phyloP scores from a whole-genome alignment of 768 basidiomycete genomes.

The Boletus eberwhitei region DNA sequence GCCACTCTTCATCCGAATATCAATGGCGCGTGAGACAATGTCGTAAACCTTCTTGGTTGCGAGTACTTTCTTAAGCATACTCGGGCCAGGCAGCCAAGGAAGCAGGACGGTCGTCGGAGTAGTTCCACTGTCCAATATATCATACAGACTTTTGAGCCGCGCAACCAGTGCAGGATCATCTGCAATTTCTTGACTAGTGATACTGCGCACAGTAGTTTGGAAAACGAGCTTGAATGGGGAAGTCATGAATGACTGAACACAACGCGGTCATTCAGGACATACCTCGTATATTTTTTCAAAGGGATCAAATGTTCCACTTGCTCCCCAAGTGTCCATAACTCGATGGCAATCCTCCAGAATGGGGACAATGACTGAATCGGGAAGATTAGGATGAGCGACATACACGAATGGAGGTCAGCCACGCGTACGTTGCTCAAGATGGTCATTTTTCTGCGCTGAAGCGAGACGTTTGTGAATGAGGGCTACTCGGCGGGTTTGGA shows the following conservation, averaged over 20 bases:
- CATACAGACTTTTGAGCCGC: conserved; percentile 63
- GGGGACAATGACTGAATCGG: conserved; percentile 54
- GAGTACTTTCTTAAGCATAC: conserved; percentile 66
- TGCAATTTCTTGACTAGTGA: conserved; percentile 67
- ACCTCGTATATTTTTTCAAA: conserved; percentile 71
- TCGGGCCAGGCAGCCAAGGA: conserved; percentile 74
- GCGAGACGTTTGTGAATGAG: conserved; percentile 71
- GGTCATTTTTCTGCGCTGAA: conserved; percentile 58
- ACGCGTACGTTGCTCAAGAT: conserved; percentile 55
- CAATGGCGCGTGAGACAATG: conserved; percentile 57
- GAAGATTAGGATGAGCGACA: conserved; percentile 12
- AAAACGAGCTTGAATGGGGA: conserved; percentile 52
- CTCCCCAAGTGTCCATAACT: conserved; percentile 63
- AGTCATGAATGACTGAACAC: not conserved
- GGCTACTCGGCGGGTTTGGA: conserved; percentile 57
- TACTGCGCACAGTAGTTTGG: conserved; percentile 66
- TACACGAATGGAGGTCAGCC: not conserved
- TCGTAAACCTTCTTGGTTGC: conserved; percentile 77
- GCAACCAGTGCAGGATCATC: conserved; percentile 59
- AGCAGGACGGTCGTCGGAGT: conserved; percentile 70
- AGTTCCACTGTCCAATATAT: conserved; percentile 64
- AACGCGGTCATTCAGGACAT: conserved; percentile 15
- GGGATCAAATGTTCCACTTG: conserved; percentile 63
- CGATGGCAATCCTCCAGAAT: conserved; percentile 63
- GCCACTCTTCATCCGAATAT: conserved; percentile 55